These are phyloP conservation scores for Amoebophrya sp. DNA, from an alignment of 169 alveolate species.

Conservation along the genomic window DNA sequence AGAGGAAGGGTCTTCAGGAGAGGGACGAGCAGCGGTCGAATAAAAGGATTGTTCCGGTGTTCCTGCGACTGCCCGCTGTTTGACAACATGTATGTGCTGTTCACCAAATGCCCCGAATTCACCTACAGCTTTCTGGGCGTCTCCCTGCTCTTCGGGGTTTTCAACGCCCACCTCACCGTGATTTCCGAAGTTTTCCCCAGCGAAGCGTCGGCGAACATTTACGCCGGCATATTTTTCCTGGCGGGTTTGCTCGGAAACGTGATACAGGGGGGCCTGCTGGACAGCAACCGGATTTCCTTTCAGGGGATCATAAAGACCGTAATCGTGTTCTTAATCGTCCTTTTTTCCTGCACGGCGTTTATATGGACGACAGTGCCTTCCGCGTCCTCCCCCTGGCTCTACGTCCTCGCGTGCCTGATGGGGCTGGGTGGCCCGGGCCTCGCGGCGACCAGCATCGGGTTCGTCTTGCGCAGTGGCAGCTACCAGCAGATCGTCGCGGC, in stretches of 20 bases:
- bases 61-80: background rate
- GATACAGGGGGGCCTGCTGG: background rate
- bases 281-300: too few relatives aligned
- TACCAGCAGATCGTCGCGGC: background rate
- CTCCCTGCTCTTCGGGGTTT: background rate
- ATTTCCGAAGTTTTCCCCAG: background rate
- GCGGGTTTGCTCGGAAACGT: background rate
- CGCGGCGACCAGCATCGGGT: background rate
- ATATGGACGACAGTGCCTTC: background rate
- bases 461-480: background rate
- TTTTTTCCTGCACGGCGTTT: background rate
- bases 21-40: too few relatives aligned
- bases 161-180: conserved; percentile 14
- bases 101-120: background rate
- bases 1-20: too few relatives aligned
- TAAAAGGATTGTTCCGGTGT: too few relatives aligned
- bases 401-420: background rate
- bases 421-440: background rate
- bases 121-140: background rate
- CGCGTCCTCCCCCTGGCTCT: background rate
- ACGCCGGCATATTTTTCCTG: background rate
- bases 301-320: too few relatives aligned
- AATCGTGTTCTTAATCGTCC: too few relatives aligned
- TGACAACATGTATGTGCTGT: background rate
- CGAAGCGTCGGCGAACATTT: background rate